Conservation (phyloP, 257 asterid species). For the Lycium ferocissimum region DNA sequence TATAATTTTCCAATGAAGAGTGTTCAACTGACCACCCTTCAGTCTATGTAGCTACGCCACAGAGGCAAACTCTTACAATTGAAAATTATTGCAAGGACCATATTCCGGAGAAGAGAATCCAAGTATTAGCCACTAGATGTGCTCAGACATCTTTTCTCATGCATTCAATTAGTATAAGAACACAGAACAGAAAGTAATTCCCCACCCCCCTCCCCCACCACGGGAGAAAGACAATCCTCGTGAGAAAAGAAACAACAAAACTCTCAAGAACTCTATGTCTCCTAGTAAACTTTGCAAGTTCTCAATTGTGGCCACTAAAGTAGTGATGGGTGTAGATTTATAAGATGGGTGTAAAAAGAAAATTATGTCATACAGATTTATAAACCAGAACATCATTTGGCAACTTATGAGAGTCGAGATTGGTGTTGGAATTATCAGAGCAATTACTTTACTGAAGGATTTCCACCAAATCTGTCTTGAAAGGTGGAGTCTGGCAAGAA, state of each 20-base stretch:
- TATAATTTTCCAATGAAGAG: no score
- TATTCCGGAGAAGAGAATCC: not conserved
- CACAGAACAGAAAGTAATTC: not conserved
- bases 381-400: slow-evolving; percentile 13
- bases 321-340: not conserved
- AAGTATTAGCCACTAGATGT: slow-evolving; percentile 3
- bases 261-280: not conserved
- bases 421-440: not conserved
- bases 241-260: not conserved
- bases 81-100: not conserved
- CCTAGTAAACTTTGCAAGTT: not conserved
- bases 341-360: not conserved
- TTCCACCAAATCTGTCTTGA: not conserved
- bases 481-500: not conserved
- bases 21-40: no score
- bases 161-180: slow-evolving; percentile 16
- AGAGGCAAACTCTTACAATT: not conserved
- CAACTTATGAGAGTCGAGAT: not conserved
- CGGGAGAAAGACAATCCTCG: not conserved
- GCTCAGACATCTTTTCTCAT: not conserved
- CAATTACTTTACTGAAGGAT: slow-evolving; percentile 1
- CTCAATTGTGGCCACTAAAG: not conserved
- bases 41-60: no score
- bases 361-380: not conserved
- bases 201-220: not conserved